A percentile compares a stretch with the other conserved stretches of the same genome.
These are phyloP conservation scores for Poa pratensis DNA, from an alignment of 176 grass and related monocot species.

Conservation along the genomic window DNA sequence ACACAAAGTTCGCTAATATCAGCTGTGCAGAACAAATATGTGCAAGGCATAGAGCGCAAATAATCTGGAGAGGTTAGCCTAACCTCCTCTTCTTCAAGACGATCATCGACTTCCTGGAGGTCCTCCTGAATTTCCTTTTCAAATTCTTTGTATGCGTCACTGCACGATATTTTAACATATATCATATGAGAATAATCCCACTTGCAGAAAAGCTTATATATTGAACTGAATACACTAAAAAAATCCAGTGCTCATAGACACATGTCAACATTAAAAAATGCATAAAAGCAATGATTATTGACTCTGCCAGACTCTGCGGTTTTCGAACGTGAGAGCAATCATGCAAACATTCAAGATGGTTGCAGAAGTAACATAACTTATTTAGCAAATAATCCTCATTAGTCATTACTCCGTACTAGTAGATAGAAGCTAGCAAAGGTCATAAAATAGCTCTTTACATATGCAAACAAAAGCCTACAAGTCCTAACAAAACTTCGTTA, in stretches of 20 bases:
- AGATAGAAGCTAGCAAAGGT: background rate
- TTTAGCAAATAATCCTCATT: constrained; percentile 23
- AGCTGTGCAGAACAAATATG: constrained; percentile 23
- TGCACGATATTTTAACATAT: constrained; percentile 37
- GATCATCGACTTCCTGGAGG: constrained; percentile 75
- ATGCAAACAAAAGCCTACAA: constrained; percentile 14
- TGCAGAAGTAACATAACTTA: constrained; percentile 20
- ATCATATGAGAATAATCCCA: constrained; percentile 2
- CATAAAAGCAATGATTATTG: background rate
- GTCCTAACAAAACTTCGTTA: background rate
- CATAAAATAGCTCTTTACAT: background rate
- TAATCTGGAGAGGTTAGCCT: constrained; percentile 27
- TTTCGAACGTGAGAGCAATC: constrained; percentile 7
- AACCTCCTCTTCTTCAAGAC: constrained; percentile 93
- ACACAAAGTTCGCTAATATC: constrained; percentile 31
- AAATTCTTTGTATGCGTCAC: constrained; percentile 96
- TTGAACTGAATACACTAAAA: background rate
- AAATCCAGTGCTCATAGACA: background rate
- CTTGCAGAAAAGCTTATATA: background rate
- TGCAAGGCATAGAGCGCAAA: background rate
- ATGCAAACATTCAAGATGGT: constrained; percentile 7
- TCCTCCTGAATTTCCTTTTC: constrained; percentile 96
- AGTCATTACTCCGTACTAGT: background rate
- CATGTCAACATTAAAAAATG: background rate
- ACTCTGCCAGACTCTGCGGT: background rate